These are phyloP conservation scores for Hibiscus syriacus DNA, from an alignment of 345 rosid species.

Conservation along the genomic window DNA sequence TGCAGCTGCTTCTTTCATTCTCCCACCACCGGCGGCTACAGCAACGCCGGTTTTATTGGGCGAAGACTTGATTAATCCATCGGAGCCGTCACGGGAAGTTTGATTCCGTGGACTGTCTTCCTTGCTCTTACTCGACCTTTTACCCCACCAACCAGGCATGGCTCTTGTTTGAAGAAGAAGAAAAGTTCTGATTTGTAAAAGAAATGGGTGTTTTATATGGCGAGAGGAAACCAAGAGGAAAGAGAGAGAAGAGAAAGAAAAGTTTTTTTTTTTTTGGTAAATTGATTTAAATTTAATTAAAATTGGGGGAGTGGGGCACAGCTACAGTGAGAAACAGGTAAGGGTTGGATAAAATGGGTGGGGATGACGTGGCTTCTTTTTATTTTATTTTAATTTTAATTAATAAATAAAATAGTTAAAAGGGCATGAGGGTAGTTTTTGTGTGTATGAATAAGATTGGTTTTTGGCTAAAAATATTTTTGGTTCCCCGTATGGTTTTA, in stretches of 20 bases:
- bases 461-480: not conserved
- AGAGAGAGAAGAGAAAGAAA: slow-evolving; percentile 6
- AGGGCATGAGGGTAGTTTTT: not conserved
- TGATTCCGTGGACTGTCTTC: slow-evolving; percentile 24
- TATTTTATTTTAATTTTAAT: not conserved
- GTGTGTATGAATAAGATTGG: not conserved
- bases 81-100: slow-evolving; percentile 10
- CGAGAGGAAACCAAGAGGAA: slow-evolving; percentile 16
- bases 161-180: not conserved
- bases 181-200: slow-evolving; percentile 8
- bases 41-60: not conserved
- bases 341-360: slow-evolving; percentile 32
- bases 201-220: slow-evolving; percentile 5
- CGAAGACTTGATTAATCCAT: slow-evolving; percentile 19
- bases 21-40: not conserved
- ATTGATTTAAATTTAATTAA: not conserved
- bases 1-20: slow-evolving; percentile 17
- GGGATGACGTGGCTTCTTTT: not conserved
- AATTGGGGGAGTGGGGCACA: slow-evolving; percentile 7
- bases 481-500: too few species aligned
- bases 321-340: slow-evolving; percentile 29
- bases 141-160: slow-evolving; percentile 87
- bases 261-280: not conserved
- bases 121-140: slow-evolving; percentile 49
- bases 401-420: not conserved